phyloP scores from a whole-genome alignment of 345 rosid genomes.

The Luvunga scandens region DNA sequence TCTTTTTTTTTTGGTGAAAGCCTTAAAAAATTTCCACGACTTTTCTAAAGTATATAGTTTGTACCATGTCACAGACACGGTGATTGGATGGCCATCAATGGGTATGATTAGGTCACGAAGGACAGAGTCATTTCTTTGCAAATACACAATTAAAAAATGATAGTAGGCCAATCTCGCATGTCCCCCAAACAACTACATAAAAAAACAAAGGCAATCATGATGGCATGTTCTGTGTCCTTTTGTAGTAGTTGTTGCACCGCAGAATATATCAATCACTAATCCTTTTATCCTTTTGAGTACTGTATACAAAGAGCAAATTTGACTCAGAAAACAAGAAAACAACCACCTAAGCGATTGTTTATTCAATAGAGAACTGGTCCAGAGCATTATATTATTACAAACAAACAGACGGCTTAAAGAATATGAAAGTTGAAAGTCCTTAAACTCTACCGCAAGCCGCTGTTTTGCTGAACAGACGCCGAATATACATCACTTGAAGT shows the following conservation, averaged over 20 bases:
- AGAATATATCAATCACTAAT: background rate
- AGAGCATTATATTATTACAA: too few relatives aligned
- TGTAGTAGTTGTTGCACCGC: background rate
- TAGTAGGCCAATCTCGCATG: background rate
- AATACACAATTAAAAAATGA: background rate
- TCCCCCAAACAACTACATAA: background rate
- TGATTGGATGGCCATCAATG: background rate
- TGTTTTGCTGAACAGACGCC: constrained; percentile 36
- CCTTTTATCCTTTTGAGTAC: background rate
- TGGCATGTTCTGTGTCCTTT: background rate
- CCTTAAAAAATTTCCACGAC: too few relatives aligned
- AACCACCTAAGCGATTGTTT: too few relatives aligned
- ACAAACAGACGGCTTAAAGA: too few relatives aligned
- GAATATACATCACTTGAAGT: constrained; percentile 33
- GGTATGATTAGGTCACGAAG: background rate
- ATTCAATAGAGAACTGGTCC: too few relatives aligned
- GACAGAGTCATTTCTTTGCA: background rate
- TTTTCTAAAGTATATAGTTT: too few relatives aligned
- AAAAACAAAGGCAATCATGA: constrained; percentile 3
- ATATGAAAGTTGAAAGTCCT: background rate
- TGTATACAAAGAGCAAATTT: background rate
- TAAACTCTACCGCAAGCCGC: constrained; percentile 38
- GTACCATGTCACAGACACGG: background rate
- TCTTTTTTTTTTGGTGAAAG: too few relatives aligned
- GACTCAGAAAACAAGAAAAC: background rate